Conservation (phyloP, 352 stramenopile genomes). For the Pythium plurisporium region DNA sequence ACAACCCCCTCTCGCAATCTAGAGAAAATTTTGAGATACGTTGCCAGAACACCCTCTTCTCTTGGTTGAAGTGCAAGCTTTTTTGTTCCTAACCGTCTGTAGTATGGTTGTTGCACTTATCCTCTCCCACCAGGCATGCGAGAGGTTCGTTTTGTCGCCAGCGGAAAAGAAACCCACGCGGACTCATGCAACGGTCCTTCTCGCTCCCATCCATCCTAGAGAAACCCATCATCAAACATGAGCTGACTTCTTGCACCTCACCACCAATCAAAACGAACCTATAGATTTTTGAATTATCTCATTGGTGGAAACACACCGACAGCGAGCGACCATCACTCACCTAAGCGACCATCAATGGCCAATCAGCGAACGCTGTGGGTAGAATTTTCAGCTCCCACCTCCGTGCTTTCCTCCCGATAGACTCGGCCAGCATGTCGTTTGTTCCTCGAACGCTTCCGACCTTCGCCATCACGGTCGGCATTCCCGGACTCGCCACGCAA, state of each 20-base stretch:
- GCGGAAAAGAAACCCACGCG: not conserved
- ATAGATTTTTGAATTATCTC: not conserved
- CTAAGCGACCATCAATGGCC: conserved; percentile 10
- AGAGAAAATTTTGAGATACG: not conserved
- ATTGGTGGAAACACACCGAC: conserved; percentile 15
- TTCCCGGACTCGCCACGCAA: conserved; percentile 14
- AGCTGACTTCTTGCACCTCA: conserved; percentile 19
- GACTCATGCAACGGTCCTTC: no score
- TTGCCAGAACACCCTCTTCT: no score
- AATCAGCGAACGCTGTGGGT: conserved; percentile 25
- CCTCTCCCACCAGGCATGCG: no score
- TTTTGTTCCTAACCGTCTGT: not conserved
- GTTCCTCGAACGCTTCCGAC: no score
- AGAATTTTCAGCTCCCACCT: conserved; percentile 31
- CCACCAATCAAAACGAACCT: conserved; percentile 15
- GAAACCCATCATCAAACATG: no score
- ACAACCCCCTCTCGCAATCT: not conserved
- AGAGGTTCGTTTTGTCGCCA: no score
- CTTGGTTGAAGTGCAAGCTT: not conserved
- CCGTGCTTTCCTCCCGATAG: not conserved
- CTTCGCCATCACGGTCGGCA: conserved; percentile 2
- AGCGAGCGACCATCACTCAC: conserved; percentile 29
- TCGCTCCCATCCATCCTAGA: no score
- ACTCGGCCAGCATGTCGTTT: no score
- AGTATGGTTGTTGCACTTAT: not conserved